phyloP scores from a whole-genome alignment of 192 early-diverging fungal genomes.

The Coemansia sp. region DNA sequence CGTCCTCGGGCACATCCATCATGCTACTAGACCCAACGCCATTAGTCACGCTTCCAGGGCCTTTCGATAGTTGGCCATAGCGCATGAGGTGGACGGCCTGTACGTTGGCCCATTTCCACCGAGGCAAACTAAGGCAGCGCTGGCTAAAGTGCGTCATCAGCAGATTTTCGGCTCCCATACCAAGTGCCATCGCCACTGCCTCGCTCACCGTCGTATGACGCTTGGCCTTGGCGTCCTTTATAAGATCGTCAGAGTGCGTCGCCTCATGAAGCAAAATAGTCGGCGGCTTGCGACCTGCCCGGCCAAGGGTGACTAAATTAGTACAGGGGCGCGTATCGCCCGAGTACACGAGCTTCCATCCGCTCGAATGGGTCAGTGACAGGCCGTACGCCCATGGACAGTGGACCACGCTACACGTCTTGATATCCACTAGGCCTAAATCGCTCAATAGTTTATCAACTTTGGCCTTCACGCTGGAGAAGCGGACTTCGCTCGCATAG shows the following conservation, averaged over 20 bases:
- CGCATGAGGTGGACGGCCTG: slow-evolving; percentile 19
- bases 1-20: slow-evolving; percentile 12
- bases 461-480: background rate
- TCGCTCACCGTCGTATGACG: slow-evolving; percentile 86
- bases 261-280: slow-evolving; percentile 93
- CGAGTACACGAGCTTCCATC: slow-evolving; percentile 86
- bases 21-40: background rate
- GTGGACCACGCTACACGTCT: slow-evolving; percentile 78
- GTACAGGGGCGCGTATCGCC: slow-evolving; percentile 91
- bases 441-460: slow-evolving; percentile 18
- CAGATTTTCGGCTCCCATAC: slow-evolving; percentile 81
- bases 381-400: slow-evolving; percentile 82
- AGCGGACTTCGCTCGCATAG: background rate
- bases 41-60: background rate
- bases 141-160: slow-evolving; percentile 97
- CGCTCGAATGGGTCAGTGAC: slow-evolving; percentile 66
- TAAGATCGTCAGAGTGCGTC: slow-evolving; percentile 76
- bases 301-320: slow-evolving; percentile 70
- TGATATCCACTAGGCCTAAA: slow-evolving; percentile 62
- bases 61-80: slow-evolving; percentile 26
- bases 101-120: slow-evolving; percentile 26
- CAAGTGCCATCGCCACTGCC: slow-evolving; percentile 78
- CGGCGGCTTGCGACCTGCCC: slow-evolving; percentile 52
- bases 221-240: slow-evolving; percentile 74
- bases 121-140: slow-evolving; percentile 65